Evolutionary conservation across 208 protist genomes (phyloP), one percentile per base, ranked within the genome.

Genomic region (Endotrypanum monterogeii): DNA sequence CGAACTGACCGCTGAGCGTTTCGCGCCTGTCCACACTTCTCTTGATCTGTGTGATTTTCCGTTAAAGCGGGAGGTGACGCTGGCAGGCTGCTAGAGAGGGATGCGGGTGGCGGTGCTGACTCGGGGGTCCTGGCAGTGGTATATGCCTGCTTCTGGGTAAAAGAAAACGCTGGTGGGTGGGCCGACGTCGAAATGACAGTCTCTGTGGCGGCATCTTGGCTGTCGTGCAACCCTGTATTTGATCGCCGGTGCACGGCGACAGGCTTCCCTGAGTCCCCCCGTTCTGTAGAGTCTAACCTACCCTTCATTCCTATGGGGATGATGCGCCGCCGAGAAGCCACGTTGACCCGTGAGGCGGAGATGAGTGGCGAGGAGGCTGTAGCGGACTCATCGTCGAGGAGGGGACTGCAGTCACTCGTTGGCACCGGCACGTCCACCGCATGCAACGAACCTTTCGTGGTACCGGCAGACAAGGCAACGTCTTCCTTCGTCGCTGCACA

Each of bases 291-390:
- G 30, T 56, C 32, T 25, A 30, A 20, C 4, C 25, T 30, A 14
- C 25, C n/a, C 23, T 66, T 63, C 37, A 25, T 46, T 4, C 54
- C 30, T 20, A 65, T 23, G 2, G 55, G 41, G 11, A 16, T n/a
- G 28, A 65, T 63, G 25, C 68, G 55, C 23, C 41, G 56, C 44
- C 16, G 9, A 4, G 68, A n/a, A 7, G 46, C 32, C 39, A 73
- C 60, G 67, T 61, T 57, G 23, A 32, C 50, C 18, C 50, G 67
- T 18, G 67, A 48, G 35, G 67, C 25, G 11, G 30, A 41, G 39
- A 1, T 23, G 39, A 67, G 62, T 1, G 62, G 62, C 23, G 62
- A 67, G 12, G 28, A 3, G 16, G 62, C 62, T 37, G 58, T 63
- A 1, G 58, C 35, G 25, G 5, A 8, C 7, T 28, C 5, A 3